Percentiles rank a stretch among this genome's conserved stretches.
Evolutionary conservation across 2,329 filamentous ascomycete genomes (phyloP).

Genomic region (Penicillium hordei): DNA sequence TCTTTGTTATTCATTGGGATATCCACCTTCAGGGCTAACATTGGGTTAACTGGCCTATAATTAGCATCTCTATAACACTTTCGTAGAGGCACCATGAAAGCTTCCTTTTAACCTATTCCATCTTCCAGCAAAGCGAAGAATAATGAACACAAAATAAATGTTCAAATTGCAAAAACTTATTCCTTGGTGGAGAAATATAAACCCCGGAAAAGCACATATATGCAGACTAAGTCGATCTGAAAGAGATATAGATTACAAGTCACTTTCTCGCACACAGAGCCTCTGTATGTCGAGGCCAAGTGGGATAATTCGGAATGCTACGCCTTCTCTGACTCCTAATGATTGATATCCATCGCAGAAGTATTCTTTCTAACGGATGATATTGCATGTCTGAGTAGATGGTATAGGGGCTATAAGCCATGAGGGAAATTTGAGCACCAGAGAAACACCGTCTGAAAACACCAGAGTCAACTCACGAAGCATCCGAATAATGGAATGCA

Average conservation of each 20-base stretch:
- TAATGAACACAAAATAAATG: not conserved
- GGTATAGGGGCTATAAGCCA: slow-evolving; percentile 6
- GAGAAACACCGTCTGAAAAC: slow-evolving; percentile 3
- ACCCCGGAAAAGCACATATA: not conserved
- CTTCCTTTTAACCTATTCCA: not conserved
- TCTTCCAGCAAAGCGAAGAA: not conserved
- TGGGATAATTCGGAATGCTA: not conserved
- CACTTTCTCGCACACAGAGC: not conserved
- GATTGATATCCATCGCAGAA: not conserved
- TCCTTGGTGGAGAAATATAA: no score
- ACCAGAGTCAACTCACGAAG: not conserved
- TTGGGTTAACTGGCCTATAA: not conserved
- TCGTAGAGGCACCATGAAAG: no score
- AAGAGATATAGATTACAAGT: not conserved
- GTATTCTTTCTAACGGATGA: not conserved
- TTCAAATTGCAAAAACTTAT: not conserved
- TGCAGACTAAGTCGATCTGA: not conserved
- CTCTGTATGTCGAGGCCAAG: not conserved
- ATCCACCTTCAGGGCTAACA: not conserved
- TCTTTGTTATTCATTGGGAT: not conserved
- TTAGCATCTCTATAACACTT: not conserved
- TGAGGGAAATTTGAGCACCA: not conserved
- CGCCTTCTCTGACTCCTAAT: not conserved
- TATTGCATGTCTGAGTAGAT: slow-evolving; percentile 6
- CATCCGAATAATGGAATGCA: not conserved